Percentiles rank a stretch among this genome's conserved stretches.
These are phyloP conservation scores for Byssoonygena ceratinophila DNA, from an alignment of 2,329 filamentous ascomycete species.

Conservation along the genomic window DNA sequence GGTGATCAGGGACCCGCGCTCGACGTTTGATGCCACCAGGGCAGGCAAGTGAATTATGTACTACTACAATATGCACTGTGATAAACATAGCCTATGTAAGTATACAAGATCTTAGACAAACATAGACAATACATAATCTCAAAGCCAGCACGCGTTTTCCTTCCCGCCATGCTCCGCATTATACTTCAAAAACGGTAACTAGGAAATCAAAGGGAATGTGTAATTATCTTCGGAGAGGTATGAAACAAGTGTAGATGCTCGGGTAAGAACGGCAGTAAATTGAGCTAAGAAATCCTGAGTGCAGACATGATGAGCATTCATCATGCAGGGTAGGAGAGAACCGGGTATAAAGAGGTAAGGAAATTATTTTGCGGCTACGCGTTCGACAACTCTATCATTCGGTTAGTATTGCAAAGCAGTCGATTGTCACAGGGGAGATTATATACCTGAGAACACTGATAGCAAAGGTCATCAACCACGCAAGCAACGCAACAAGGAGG, in stretches of 20 bases:
- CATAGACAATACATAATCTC: no score
- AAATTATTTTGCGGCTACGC: constrained; percentile 14
- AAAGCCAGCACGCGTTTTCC: background rate
- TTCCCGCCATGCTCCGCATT: constrained; percentile 4
- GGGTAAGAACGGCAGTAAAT: background rate
- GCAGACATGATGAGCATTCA: background rate
- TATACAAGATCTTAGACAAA: background rate
- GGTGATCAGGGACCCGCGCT: constrained; percentile 42
- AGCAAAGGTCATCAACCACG: constrained; percentile 85
- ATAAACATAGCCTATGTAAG: constrained; percentile 1
- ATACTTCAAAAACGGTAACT: background rate
- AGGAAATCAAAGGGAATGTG: constrained; percentile 1
- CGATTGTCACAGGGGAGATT: background rate
- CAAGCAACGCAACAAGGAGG: constrained; percentile 67
- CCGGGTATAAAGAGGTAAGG: background rate
- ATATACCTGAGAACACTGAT: constrained; percentile 43
- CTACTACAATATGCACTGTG: background rate
- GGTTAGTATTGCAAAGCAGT: background rate
- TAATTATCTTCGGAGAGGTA: background rate
- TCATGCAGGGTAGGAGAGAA: background rate
- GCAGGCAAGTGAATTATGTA: constrained; percentile 23
- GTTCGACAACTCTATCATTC: constrained; percentile 16
- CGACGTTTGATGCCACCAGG: constrained; percentile 14
- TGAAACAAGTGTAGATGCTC: background rate
- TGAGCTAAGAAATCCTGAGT: background rate